Percentiles rank a stretch among this genome's conserved stretches.
phyloP scores from a whole-genome alignment of 768 basidiomycete genomes.

The Candolleomyces eurysporus region DNA sequence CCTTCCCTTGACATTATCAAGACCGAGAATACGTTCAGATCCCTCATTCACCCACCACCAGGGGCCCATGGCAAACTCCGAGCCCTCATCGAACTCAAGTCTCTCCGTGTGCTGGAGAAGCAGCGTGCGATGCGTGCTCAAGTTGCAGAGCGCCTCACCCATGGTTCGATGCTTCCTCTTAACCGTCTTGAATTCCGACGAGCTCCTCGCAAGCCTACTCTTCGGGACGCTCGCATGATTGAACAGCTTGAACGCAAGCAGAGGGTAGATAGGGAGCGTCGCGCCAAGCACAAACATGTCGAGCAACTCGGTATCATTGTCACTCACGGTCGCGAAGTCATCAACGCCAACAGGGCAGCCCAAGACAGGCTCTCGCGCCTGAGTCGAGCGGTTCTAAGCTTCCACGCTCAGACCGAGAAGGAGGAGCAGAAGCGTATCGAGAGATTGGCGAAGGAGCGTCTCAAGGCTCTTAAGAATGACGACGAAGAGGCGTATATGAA shows the following conservation, averaged over 20 bases:
- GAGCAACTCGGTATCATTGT: slow-evolving; percentile 90
- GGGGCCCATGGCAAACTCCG: slow-evolving; percentile 79
- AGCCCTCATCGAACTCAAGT: slow-evolving; percentile 91
- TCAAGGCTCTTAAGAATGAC: slow-evolving; percentile 94
- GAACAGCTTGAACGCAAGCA: slow-evolving; percentile 91
- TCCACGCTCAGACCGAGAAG: slow-evolving; percentile 91
- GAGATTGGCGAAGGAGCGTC: slow-evolving; percentile 93
- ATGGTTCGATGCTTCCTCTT: slow-evolving; percentile 84
- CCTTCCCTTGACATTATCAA: slow-evolving; percentile 20
- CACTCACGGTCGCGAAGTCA: slow-evolving; percentile 74
- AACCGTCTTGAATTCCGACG: slow-evolving; percentile 92
- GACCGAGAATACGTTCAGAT: slow-evolving; percentile 26
- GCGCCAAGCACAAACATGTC: slow-evolving; percentile 95
- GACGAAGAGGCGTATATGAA: slow-evolving; percentile 99
- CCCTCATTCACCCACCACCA: slow-evolving; percentile 55
- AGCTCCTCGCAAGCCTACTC: slow-evolving; percentile 68
- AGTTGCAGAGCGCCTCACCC: slow-evolving; percentile 83
- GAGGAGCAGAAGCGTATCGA: slow-evolving; percentile 98
- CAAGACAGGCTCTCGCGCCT: slow-evolving; percentile 69
- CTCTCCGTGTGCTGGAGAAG: slow-evolving; percentile 83
- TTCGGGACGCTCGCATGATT: slow-evolving; percentile 86
- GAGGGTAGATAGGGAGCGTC: slow-evolving; percentile 85
- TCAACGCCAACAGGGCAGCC: slow-evolving; percentile 62
- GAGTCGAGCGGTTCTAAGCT: slow-evolving; percentile 74
- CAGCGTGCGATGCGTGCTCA: slow-evolving; percentile 85